Evolutionary conservation across 352 stramenopile species (phyloP).

Genomic region (Globisporangium canariense): DNA sequence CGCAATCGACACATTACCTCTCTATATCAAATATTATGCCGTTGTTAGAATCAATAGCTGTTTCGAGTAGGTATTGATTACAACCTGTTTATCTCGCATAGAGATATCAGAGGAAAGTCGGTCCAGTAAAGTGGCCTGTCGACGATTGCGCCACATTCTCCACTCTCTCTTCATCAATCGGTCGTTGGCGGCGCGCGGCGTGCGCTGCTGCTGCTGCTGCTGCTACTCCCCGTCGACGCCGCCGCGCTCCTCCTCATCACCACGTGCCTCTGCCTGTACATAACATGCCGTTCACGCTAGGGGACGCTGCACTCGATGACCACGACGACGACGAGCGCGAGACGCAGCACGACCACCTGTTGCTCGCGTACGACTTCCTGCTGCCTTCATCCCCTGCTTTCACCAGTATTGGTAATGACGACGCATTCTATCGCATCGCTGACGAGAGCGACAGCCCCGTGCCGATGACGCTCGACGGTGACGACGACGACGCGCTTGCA

Average conservation of each 20-base stretch:
- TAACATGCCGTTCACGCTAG: slow-evolving; percentile 2
- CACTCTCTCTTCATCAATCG: slow-evolving; percentile 10
- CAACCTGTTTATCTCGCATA: too few relatives aligned
- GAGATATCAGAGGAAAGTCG: background rate
- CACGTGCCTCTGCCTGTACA: slow-evolving; percentile 7
- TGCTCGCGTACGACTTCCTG: slow-evolving; percentile 1
- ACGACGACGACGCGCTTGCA: background rate
- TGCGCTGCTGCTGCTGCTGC: slow-evolving; percentile 10
- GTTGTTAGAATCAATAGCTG: too few relatives aligned
- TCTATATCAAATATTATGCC: too few relatives aligned
- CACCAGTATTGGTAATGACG: background rate
- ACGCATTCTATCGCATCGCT: background rate
- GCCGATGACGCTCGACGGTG: background rate
- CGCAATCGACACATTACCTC: too few relatives aligned
- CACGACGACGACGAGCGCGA: background rate
- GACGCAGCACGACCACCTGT: background rate
- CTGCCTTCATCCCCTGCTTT: background rate
- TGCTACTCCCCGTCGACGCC: background rate
- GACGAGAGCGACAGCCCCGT: background rate
- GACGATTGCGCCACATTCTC: background rate
- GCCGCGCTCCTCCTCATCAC: slow-evolving; percentile 17
- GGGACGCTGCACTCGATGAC: background rate
- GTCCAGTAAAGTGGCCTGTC: background rate
- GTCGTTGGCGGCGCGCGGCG: slow-evolving; percentile 19
- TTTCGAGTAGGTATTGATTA: too few relatives aligned